Base-by-base conservation (phyloP, 2,329 filamentous ascomycete genomes). In the Ceratocystis harringtonii region DNA sequence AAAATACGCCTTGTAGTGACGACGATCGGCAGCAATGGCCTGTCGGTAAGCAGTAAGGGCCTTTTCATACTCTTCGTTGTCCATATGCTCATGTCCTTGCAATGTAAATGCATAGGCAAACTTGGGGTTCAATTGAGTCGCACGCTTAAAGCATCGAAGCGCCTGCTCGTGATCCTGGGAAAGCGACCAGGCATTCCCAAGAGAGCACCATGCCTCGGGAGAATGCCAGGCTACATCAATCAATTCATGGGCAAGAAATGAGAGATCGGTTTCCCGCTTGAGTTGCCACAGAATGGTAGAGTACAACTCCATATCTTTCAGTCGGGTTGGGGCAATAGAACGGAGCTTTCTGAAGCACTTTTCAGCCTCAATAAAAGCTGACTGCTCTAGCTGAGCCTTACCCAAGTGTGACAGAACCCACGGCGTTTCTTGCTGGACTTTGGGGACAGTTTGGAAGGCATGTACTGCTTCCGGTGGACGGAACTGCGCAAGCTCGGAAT, bases 1-100 rank as follows among this genome's bases (percentile, higher is more conserved):
- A 73, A 97, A 99, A 83, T 95, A 97, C n/a, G 92, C 94, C 72
- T 96, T 96, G 78, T 97, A 99, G 73, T 96, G 92, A 22, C 92
- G 85, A 65, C 83, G 85, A 72, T 99, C 92, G 0, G 90, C 90
- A 57, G 86, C 84, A 70, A 99, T 89, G 1, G 90, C 92, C 64
- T 87, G 84, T 43, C 95, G 85, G 74, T 96, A 99, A 1, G 90
- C 87, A 48, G 86, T 84, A 57, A 96, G 82, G 0, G 94, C 94
- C 73, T 96, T 96, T 73, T 97, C 92, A 72, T 94, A 96, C 74
- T 99, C 95, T 75, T 99, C 95, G 70, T 96, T 97, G 44, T 89
- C 84, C 57, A 97, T 87, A 73, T 96, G 90, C 73, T 99, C 94
- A 73, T 99, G 94, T 0, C 94, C 94, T 74, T 97, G 92, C 2